phyloP scores from a whole-genome alignment of 768 basidiomycete species.

The Porpolomopsis calyptriformis region DNA sequence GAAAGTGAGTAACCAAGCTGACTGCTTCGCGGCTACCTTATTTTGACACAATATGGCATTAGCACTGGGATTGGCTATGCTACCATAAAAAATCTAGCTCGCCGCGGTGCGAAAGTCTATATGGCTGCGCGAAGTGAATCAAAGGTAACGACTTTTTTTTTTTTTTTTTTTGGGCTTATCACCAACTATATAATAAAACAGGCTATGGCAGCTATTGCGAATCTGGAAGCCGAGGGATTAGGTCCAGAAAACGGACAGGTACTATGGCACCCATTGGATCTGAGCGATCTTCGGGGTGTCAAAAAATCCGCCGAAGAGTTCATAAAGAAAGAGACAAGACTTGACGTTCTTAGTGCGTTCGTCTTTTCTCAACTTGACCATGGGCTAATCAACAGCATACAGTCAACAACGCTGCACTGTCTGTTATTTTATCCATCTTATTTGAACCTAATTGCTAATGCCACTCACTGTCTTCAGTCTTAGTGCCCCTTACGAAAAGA shows the following conservation, averaged over 20 bases:
- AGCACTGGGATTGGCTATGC: constrained; percentile 33
- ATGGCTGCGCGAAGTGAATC: constrained; percentile 35
- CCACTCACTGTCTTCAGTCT: constrained; percentile 7
- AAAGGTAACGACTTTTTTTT: neutral
- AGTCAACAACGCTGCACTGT: constrained; percentile 49
- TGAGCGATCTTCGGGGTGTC: constrained; percentile 36
- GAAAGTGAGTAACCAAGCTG: constrained; percentile 31
- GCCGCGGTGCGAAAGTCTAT: constrained; percentile 49
- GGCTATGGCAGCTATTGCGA: constrained; percentile 38
- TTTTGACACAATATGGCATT: neutral
- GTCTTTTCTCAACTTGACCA: too few relatives aligned
- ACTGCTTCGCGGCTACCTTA: neutral
- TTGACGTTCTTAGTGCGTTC: constrained; percentile 43
- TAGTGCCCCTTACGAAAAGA: constrained; percentile 2
- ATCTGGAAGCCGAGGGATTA: constrained; percentile 34
- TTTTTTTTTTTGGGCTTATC: too few relatives aligned
- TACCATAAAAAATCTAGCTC: constrained; percentile 41
- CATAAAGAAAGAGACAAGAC: constrained; percentile 35
- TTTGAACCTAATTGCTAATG: neutral
- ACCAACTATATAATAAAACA: neutral
- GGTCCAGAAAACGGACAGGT: constrained; percentile 36
- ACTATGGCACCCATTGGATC: constrained; percentile 40
- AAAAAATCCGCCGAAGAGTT: constrained; percentile 40
- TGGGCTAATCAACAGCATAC: too few relatives aligned
- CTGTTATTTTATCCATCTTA: constrained; percentile 14